These are phyloP conservation scores for Prunus persica DNA, from an alignment of 306 rosid genomes.

Conservation along the genomic window DNA sequence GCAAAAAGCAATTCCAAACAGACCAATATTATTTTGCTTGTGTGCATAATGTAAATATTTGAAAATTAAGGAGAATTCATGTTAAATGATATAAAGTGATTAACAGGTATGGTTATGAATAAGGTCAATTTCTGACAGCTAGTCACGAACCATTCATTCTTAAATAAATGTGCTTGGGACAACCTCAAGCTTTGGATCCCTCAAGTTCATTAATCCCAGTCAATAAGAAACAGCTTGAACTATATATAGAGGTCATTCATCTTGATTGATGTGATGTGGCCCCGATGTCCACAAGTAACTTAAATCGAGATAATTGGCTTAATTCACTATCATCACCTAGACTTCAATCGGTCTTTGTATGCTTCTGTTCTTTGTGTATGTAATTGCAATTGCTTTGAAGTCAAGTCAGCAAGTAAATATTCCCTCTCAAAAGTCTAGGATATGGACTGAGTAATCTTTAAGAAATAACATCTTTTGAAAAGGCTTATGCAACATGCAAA, in stretches of 20 bases:
- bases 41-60: too few relatives aligned
- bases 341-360: not conserved
- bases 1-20: too few relatives aligned
- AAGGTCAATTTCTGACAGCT: not conserved
- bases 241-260: not conserved
- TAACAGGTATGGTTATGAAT: not conserved
- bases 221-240: slow-evolving; percentile 10
- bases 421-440: not conserved
- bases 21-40: too few relatives aligned
- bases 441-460: not conserved
- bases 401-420: not conserved
- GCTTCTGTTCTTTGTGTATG: not conserved
- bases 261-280: not conserved
- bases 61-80: too few relatives aligned
- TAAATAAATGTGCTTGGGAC: not conserved
- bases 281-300: not conserved
- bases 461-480: not conserved
- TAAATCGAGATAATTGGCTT: not conserved
- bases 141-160: not conserved
- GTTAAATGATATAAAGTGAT: too few relatives aligned
- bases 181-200: not conserved
- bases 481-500: not conserved
- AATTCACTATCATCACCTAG: not conserved
- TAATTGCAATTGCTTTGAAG: not conserved
- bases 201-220: not conserved